Conservation (phyloP, 768 basidiomycete genomes). For the Hericium rajendrae region DNA sequence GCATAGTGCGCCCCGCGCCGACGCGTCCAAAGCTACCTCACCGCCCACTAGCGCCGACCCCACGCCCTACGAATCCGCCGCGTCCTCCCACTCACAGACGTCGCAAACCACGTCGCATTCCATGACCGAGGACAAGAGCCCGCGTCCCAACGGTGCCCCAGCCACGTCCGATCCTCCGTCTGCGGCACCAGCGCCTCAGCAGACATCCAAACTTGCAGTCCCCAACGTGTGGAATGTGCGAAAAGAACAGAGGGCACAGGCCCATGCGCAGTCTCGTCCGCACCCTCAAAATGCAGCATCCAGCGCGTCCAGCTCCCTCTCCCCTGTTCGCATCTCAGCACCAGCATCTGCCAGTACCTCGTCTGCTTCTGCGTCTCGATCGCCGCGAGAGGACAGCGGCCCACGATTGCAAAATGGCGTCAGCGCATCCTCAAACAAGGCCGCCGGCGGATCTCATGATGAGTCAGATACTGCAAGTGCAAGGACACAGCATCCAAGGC, state of each 20-base stretch:
- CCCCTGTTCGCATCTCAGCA: neutral
- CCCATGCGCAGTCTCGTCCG: constrained; percentile 17
- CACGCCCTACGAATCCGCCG: neutral
- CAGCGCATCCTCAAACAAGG: constrained; percentile 3
- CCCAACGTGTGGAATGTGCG: constrained; percentile 36
- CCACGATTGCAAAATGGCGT: constrained; percentile 1
- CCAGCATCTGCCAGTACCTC: constrained; percentile 1
- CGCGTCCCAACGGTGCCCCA: constrained; percentile 1
- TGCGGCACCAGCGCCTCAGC: constrained; percentile 6
- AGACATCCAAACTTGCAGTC: constrained; percentile 15
- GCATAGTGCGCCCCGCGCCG: neutral
- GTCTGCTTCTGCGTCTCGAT: neutral
- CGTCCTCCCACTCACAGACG: constrained; percentile 4
- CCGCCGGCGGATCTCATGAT: constrained; percentile 14
- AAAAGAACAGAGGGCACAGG: constrained; percentile 30
- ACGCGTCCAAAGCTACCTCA: neutral
- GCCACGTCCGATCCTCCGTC: neutral
- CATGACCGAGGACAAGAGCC: constrained; percentile 1
- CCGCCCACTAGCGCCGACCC: constrained; percentile 2
- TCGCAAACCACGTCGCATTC: neutral
- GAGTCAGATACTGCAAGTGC: constrained; percentile 41
- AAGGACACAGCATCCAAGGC: constrained; percentile 7
- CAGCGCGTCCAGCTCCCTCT: constrained; percentile 1
- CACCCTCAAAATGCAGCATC: constrained; percentile 5
- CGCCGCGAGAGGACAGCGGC: neutral